Percentiles rank a stretch among this genome's conserved stretches.
These are phyloP conservation scores for Pochonia chlamydosporia DNA, from an alignment of 2,329 filamentous ascomycete genomes.

Conservation along the genomic window DNA sequence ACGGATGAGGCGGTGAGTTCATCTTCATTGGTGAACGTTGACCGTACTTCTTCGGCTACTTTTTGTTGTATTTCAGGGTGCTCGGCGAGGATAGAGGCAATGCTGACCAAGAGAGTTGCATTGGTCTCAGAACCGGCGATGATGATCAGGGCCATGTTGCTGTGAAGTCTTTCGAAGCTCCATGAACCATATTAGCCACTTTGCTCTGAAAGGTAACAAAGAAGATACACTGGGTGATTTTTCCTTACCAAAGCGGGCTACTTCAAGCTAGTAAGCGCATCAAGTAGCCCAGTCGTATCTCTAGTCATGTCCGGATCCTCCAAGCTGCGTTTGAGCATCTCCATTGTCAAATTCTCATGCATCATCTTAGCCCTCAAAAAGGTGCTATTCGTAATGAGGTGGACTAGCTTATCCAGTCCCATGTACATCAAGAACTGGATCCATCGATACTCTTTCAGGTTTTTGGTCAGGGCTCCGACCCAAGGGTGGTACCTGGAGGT, in stretches of 20 bases:
- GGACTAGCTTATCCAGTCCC: background rate
- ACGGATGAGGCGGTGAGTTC: constrained; percentile 10
- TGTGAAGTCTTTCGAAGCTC: constrained; percentile 10
- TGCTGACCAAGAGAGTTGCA: constrained; percentile 19
- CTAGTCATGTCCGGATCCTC: background rate
- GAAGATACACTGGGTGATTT: too few species aligned
- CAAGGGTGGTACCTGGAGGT: constrained; percentile 18
- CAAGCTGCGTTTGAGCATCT: background rate
- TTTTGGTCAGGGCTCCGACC: constrained; percentile 8
- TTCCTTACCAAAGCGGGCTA: background rate
- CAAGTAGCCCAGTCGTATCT: background rate
- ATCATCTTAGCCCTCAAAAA: background rate
- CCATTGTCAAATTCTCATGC: background rate
- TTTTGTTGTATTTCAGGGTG: constrained; percentile 23
- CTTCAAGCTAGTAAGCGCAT: background rate
- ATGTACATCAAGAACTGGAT: background rate
- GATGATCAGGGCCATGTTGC: constrained; percentile 13
- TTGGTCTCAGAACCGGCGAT: constrained; percentile 24
- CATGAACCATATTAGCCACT: constrained; percentile 11
- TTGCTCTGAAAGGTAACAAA: constrained; percentile 4
- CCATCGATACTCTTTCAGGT: background rate
- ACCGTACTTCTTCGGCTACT: constrained; percentile 25
- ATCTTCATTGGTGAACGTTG: constrained; percentile 3
- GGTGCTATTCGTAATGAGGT: background rate
- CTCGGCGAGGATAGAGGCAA: constrained; percentile 18